Evolutionary conservation across 768 basidiomycete species (phyloP).

Genomic region (Butyriboletus loyo): DNA sequence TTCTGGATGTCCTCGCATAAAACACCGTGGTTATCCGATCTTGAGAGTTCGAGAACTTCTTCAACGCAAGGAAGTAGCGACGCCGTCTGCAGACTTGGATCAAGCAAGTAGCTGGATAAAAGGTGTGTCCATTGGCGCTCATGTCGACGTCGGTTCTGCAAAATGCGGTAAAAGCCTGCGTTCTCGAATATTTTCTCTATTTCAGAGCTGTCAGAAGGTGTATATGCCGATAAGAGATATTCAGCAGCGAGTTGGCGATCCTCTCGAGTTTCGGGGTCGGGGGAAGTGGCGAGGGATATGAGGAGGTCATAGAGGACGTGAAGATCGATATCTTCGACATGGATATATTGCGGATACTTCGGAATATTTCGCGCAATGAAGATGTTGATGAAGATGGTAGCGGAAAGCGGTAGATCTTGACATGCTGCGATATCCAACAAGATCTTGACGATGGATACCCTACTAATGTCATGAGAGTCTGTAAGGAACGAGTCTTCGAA

Average conservation of each 20-base stretch:
- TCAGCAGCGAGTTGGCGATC: constrained; percentile 95
- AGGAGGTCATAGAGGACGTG: constrained; percentile 73
- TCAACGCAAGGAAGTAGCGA: constrained; percentile 69
- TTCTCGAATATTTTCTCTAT: constrained; percentile 67
- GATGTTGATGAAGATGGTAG: constrained; percentile 85
- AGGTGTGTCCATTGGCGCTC: constrained; percentile 76
- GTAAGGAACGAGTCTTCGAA: constrained; percentile 94
- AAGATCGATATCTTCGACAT: constrained; percentile 44
- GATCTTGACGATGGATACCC: constrained; percentile 80
- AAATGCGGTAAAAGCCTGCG: constrained; percentile 89
- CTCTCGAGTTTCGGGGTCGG: constrained; percentile 76
- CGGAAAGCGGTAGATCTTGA: constrained; percentile 51
- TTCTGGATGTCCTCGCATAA: constrained; percentile 55
- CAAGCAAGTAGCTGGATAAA: constrained; percentile 70
- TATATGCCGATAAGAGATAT: constrained; percentile 88
- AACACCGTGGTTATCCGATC: constrained; percentile 43
- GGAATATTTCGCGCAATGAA: constrained; percentile 96
- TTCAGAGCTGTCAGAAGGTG: constrained; percentile 71
- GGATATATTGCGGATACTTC: constrained; percentile 88
- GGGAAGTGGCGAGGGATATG: constrained; percentile 70
- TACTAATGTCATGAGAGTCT: constrained; percentile 59
- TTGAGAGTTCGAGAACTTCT: constrained; percentile 52
- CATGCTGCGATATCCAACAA: constrained; percentile 72
- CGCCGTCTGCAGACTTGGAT: constrained; percentile 55
- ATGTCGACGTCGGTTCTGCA: constrained; percentile 75